A percentile compares a stretch with the other conserved stretches of the same genome.
phyloP scores from a whole-genome alignment of 495 filamentous ascomycete species.

The Penicillium macrosclerotiorum region DNA sequence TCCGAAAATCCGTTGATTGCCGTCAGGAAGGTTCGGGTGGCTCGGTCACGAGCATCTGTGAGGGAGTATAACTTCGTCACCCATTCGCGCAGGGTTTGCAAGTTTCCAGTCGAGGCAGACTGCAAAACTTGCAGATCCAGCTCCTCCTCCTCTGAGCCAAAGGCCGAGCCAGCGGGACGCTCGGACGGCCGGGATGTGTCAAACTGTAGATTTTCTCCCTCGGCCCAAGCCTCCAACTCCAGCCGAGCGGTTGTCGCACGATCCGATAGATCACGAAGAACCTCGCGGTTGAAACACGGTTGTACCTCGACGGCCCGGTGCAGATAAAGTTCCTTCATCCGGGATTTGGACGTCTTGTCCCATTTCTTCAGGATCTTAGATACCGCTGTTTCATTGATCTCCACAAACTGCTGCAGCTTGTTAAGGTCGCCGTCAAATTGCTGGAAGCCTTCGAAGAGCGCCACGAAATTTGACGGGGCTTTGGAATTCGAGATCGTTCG shows the following conservation, averaged over 20 bases:
- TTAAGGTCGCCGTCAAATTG: slow-evolving; percentile 95
- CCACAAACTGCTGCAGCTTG: slow-evolving; percentile 97
- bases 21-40: slow-evolving; percentile 85
- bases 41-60: slow-evolving; percentile 63
- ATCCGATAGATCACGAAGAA: slow-evolving; percentile 94
- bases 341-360: slow-evolving; percentile 99
- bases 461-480: slow-evolving; percentile 85
- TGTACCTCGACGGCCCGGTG: slow-evolving; percentile 95
- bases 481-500: slow-evolving; percentile 71
- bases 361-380: slow-evolving; percentile 99
- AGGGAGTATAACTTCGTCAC: slow-evolving; percentile 51
- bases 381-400: slow-evolving; percentile 94
- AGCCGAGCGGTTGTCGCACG: slow-evolving; percentile 90
- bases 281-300: slow-evolving; percentile 94
- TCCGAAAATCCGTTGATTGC: slow-evolving; percentile 83
- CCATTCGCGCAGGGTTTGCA: slow-evolving; percentile 61
- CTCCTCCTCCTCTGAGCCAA: slow-evolving; percentile 79
- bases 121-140: slow-evolving; percentile 85
- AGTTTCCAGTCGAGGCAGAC: slow-evolving; percentile 74
- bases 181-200: slow-evolving; percentile 60
- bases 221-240: slow-evolving; percentile 93
- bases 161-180: slow-evolving; percentile 58
- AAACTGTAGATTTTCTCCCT: slow-evolving; percentile 86
- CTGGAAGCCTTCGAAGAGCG: slow-evolving; percentile 91
- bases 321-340: slow-evolving; percentile 95